Evolutionary conservation across 176 grass and related monocot species (phyloP), one percentile per base, ranked within the genome.

Genomic region (Calamus simplicifolius): DNA sequence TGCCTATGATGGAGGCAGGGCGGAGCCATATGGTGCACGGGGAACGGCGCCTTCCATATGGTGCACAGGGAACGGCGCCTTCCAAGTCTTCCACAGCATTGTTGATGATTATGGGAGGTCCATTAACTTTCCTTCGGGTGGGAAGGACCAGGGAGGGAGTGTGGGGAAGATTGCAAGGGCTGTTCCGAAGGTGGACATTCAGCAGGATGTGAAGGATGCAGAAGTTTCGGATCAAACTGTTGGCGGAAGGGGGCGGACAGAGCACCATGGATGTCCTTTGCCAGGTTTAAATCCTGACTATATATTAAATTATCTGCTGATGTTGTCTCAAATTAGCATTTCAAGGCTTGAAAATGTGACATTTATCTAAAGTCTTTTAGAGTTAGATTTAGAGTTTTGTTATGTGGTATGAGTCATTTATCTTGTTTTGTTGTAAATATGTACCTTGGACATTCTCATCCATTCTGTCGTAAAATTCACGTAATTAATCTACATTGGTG

Each of bases 51-150:
- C n/a, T n/a, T n/a, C n/a, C n/a, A n/a, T n/a, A n/a, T n/a, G n/a
- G n/a, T n/a, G n/a, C n/a, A n/a, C n/a, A n/a, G n/a, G n/a, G n/a
- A n/a, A n/a, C n/a, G n/a, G n/a, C 77, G 3, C 84, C 87, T 23
- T 78, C 84, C 27, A 86, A 73, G 7, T 80, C 74, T 50, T 82
- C 85, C 35, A 43, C 35, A 5, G 50, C 84, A 18, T 59, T 92
- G 49, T 98, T 53, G 93, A 98, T 74, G 93, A 98, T 52, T 98
- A 92, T 43, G 93, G 93, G 51, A 85, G 93, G 67, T 98, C 93
- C 3, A 88, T 98, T 66, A 76, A 79, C 26, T 38, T 70, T 1
- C 56, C 81, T 1, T 81, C 78, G 0, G 84, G 66, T 70, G 57
- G 28, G 57, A 82, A 74, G 12, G 76, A 82, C 5, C 67, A 72